Base-by-base conservation (phyloP, 2,329 filamentous ascomycete species). In the Cladophialophora bantiana region DNA sequence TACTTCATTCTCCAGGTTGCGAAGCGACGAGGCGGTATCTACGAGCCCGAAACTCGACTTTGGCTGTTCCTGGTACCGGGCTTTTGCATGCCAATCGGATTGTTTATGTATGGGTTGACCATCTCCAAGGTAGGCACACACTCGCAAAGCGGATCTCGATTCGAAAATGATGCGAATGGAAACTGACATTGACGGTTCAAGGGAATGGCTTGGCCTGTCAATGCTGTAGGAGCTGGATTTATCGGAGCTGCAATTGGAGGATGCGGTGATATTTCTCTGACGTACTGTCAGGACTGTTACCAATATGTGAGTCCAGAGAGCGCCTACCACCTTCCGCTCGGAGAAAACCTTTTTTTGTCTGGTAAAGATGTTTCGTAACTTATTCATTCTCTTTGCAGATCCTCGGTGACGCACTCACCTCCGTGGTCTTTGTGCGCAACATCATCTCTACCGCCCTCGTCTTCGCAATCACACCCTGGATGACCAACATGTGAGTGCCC, bases 41-140 rank as follows among this genome's bases (percentile, higher is more conserved):
- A 82, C 59, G 82, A 84, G 72, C 80, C 82, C 1, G 83, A 84
- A 71, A 84, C 83, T 77, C 77, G 82, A 2, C 74, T 84, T 5
- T 80, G 77, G 77, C 65, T 80, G 35, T 74, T 77, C 62, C 70
- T 79, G 56, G 72, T 74, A 45, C 72, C 78, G 52, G 66, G 77
- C 54, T 58, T 74, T 61, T 62, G 77, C 70, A 54, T 79, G 68
- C 74, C 77, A 59, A 67, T 69, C 61, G 73, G 77, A 52, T 59
- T 81, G 60, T 75, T 83, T 66, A 72, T 80, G 75, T 83, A 79
- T 67, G 81, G 79, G 0, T 72, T 77, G 56, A 74, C 73, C 1
- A 62, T 78, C 9, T 72, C 74, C 31, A 73, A 80, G 63, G 73
- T 74, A 42, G 26, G 73, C 73, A 13, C 26, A 26, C 26, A 18